These are phyloP conservation scores for Lasiosphaeria ovina DNA, from an alignment of 495 filamentous ascomycete genomes.

Conservation along the genomic window DNA sequence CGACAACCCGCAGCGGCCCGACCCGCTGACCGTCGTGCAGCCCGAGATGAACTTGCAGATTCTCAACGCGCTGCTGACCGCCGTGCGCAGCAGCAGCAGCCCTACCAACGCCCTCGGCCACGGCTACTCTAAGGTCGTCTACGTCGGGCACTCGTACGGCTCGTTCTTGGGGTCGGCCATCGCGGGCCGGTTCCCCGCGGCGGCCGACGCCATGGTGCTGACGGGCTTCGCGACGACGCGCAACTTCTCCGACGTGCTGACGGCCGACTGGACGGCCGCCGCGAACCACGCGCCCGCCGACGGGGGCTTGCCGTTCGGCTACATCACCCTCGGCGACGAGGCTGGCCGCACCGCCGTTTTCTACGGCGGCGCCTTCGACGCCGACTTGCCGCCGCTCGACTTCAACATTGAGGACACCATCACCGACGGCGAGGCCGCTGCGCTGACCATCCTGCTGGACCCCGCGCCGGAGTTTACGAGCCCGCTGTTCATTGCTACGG, in stretches of 20 bases:
- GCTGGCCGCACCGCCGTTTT: constrained; percentile 1
- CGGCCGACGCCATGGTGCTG: constrained; percentile 23
- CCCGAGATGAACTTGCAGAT: constrained; percentile 17
- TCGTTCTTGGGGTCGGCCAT: constrained; percentile 22
- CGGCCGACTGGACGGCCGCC: not conserved
- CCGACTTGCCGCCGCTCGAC: constrained; percentile 3
- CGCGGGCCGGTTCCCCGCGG: constrained; percentile 20
- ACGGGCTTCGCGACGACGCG: constrained; percentile 11
- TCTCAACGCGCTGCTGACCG: constrained; percentile 9
- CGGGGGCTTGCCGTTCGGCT: not conserved
- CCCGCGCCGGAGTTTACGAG: constrained; percentile 4
- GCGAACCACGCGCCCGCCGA: not conserved
- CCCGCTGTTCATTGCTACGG: constrained; percentile 10
- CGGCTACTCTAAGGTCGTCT: constrained; percentile 21
- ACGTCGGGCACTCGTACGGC: constrained; percentile 26
- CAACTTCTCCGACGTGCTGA: constrained; percentile 1
- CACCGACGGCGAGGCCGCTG: constrained; percentile 9
- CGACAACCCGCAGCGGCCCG: constrained; percentile 7
- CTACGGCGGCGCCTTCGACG: constrained; percentile 11
- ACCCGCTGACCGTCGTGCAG: constrained; percentile 14
- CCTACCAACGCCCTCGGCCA: constrained; percentile 27
- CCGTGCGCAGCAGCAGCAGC: constrained; percentile 43
- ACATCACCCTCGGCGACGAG: constrained; percentile 2
- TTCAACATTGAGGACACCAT: constrained; percentile 8
- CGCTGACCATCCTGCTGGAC: not conserved